These are phyloP conservation scores for Aspergillus sclerotioniger DNA, from an alignment of 495 filamentous ascomycete species.

Conservation along the genomic window DNA sequence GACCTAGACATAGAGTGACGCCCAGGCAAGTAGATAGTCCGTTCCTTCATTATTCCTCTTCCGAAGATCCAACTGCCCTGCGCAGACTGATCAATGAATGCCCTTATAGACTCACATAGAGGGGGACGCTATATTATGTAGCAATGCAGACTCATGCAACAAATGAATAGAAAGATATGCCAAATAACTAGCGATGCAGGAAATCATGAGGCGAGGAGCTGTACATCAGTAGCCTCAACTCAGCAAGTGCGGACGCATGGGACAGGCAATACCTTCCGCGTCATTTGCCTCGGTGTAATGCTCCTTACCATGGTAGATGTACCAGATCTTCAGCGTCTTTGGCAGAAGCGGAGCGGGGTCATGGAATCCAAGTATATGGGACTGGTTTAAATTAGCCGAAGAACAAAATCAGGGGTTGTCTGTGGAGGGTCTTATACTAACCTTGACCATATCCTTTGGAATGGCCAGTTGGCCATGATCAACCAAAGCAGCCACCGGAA, in stretches of 20 bases:
- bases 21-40: too few relatives aligned
- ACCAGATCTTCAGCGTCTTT: slow-evolving; percentile 55
- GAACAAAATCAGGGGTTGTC: neutral
- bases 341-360: slow-evolving; percentile 53
- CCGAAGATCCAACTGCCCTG: too few relatives aligned
- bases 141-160: too few relatives aligned
- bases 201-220: neutral
- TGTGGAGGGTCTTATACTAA: slow-evolving; percentile 19
- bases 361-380: slow-evolving; percentile 55
- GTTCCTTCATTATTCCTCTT: too few relatives aligned
- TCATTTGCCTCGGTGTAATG: slow-evolving; percentile 47
- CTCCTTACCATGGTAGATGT: slow-evolving; percentile 46
- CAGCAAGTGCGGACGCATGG: slow-evolving; percentile 35
- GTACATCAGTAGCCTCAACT: neutral
- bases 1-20: too few relatives aligned
- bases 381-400: slow-evolving; percentile 31
- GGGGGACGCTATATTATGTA: too few relatives aligned
- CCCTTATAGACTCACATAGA: too few relatives aligned
- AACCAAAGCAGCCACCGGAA: slow-evolving; percentile 48
- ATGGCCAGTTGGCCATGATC: slow-evolving; percentile 49
- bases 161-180: neutral
- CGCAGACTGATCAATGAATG: too few relatives aligned
- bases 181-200: neutral
- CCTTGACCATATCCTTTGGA: slow-evolving; percentile 39
- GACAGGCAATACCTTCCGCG: slow-evolving; percentile 41